Conservation (phyloP, 306 rosid genomes). For the Rosa chinensis region DNA sequence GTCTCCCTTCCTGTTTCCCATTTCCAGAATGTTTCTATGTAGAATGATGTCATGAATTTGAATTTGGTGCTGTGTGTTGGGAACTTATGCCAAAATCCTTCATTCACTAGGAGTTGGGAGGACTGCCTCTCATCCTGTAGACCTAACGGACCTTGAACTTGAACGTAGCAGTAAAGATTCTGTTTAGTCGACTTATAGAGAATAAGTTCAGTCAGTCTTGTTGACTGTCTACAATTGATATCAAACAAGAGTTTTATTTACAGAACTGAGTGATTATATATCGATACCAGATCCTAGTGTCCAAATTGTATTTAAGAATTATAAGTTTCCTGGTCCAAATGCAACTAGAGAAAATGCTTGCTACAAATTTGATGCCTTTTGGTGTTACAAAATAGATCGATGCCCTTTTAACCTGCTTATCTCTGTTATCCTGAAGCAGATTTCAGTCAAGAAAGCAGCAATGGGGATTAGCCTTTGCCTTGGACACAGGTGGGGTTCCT, state of each 20-base stretch:
- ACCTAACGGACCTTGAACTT: constrained; percentile 8
- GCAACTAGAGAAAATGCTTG: neutral
- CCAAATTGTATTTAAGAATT: neutral
- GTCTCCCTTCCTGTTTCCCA: neutral
- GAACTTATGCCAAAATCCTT: neutral
- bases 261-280: neutral
- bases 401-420: constrained; percentile 24
- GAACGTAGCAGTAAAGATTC: neutral
- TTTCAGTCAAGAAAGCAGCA: constrained; percentile 46
- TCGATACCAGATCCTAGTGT: neutral
- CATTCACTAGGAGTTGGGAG: neutral
- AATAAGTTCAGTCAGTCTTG: constrained; percentile 11
- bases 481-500: constrained; percentile 79
- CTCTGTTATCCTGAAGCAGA: constrained; percentile 46
- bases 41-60: constrained; percentile 8
- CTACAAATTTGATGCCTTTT: constrained; percentile 12
- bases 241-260: neutral
- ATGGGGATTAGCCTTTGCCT: constrained; percentile 69
- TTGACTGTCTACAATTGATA: neutral
- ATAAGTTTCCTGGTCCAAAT: constrained; percentile 3
- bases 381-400: neutral
- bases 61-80: neutral
- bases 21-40: neutral
- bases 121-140: constrained; percentile 3
- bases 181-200: neutral